A percentile compares a stretch with the other conserved stretches of the same genome.
These are phyloP conservation scores for Pyricularia pennisetigena DNA, from an alignment of 2,329 filamentous ascomycete species.

Conservation along the genomic window DNA sequence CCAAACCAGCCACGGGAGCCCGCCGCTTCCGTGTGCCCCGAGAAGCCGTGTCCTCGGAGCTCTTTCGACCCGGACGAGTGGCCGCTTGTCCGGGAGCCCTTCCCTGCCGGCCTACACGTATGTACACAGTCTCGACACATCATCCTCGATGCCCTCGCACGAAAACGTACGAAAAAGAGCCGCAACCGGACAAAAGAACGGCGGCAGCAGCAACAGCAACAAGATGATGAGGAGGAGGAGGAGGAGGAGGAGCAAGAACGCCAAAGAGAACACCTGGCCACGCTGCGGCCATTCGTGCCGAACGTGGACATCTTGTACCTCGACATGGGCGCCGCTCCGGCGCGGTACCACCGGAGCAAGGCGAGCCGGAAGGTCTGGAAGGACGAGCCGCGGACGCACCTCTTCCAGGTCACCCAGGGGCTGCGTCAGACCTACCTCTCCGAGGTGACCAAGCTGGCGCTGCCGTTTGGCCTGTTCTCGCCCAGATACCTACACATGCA, in stretches of 20 bases:
- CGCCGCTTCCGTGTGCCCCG: no score
- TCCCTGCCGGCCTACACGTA: background rate
- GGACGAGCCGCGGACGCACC: background rate
- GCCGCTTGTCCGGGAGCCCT: background rate
- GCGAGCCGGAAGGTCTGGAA: background rate
- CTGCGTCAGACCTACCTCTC: background rate
- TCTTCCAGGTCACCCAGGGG: background rate
- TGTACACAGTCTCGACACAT: background rate
- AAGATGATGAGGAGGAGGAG: background rate
- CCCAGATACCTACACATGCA: background rate
- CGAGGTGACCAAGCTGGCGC: background rate
- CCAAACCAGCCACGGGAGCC: background rate
- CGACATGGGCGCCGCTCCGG: background rate
- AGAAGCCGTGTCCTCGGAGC: no score
- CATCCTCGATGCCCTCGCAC: background rate
- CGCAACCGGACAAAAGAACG: background rate
- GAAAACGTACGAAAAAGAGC: no score
- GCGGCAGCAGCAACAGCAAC: background rate
- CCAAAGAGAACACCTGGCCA: background rate
- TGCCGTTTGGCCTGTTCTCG: background rate
- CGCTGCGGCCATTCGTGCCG: background rate
- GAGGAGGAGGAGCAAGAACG: background rate
- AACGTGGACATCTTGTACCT: background rate
- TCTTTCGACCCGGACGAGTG: background rate
- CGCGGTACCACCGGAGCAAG: background rate